A percentile compares a stretch with the other conserved stretches of the same genome.
These are phyloP conservation scores for Zymoseptoria crescenta DNA, from an alignment of 2,329 filamentous ascomycete species.

Conservation along the genomic window DNA sequence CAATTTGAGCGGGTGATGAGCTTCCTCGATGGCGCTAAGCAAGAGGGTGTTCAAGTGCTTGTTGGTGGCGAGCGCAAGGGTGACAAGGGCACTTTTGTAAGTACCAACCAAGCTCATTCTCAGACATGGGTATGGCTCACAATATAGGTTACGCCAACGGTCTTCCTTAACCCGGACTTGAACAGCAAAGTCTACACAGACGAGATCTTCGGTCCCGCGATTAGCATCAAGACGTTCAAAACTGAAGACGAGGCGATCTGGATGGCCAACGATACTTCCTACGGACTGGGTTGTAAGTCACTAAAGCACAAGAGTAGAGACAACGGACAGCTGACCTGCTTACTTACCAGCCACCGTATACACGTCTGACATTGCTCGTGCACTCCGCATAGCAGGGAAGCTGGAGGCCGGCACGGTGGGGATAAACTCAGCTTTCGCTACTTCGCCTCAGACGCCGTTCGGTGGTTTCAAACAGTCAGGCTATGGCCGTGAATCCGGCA, in stretches of 20 bases:
- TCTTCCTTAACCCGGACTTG: slow-evolving; percentile 39
- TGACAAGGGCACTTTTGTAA: slow-evolving; percentile 28
- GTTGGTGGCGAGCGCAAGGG: slow-evolving; percentile 18
- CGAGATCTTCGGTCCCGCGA: slow-evolving; percentile 33
- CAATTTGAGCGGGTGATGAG: slow-evolving; percentile 35
- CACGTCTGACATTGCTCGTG: slow-evolving; percentile 53
- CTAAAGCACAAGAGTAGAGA: slow-evolving; percentile 12
- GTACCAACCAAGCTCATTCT: not conserved
- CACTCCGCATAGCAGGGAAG: slow-evolving; percentile 33
- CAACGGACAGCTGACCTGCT: slow-evolving; percentile 12
- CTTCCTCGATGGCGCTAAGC: slow-evolving; percentile 21
- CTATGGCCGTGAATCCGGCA: slow-evolving; percentile 7
- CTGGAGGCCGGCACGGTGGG: slow-evolving; percentile 53
- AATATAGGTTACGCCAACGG: slow-evolving; percentile 37
- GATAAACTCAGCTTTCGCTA: slow-evolving; percentile 35
- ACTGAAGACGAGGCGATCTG: slow-evolving; percentile 29
- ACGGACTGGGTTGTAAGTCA: slow-evolving; percentile 20
- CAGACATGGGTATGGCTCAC: not conserved
- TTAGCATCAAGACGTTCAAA: slow-evolving; percentile 29
- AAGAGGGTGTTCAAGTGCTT: slow-evolving; percentile 17
- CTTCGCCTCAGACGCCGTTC: slow-evolving; percentile 19
- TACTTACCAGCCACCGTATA: slow-evolving; percentile 54
- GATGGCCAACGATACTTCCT: slow-evolving; percentile 26
- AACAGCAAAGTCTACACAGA: slow-evolving; percentile 31
- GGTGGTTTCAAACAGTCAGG: slow-evolving; percentile 7